Evolutionary conservation across 352 stramenopile genomes (phyloP).

Genomic region (Phytophthora uliginosa): DNA sequence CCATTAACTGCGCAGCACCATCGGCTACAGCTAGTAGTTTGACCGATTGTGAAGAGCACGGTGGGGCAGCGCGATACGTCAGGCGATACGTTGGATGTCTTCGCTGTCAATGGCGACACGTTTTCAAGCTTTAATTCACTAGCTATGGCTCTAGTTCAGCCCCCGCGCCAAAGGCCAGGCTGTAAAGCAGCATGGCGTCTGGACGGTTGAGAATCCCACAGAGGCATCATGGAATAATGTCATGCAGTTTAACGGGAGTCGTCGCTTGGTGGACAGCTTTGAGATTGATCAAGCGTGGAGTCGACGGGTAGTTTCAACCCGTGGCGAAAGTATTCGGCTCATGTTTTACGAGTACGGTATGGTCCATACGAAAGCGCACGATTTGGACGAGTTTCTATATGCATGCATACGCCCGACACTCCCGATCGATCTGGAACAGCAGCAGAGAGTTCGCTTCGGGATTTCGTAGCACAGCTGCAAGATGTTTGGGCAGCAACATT

Average conservation of each 20-base stretch:
- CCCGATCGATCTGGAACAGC: not conserved
- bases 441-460: not conserved
- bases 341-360: not conserved
- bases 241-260: slow-evolving; percentile 12
- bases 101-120: slow-evolving; percentile 5
- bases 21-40: not conserved
- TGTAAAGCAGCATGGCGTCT: slow-evolving; percentile 2
- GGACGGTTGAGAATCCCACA: not conserved
- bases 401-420: not conserved
- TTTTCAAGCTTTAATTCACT: slow-evolving; percentile 8
- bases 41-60: not conserved
- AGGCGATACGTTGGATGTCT: slow-evolving; percentile 1
- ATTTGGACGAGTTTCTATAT: not conserved
- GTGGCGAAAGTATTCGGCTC: slow-evolving; percentile 1
- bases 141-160: slow-evolving; percentile 1
- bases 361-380: not conserved
- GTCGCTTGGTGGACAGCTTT: not conserved
- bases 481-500: not conserved
- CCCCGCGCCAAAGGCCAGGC: slow-evolving; percentile 2
- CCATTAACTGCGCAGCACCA: not conserved
- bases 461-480: not conserved
- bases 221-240: slow-evolving; percentile 1
- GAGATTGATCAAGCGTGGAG: slow-evolving; percentile 7
- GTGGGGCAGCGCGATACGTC: not conserved
- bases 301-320: slow-evolving; percentile 1